Conservation (phyloP, 2,329 filamentous ascomycete species). For the Cladosporium austrohemisphaericum region DNA sequence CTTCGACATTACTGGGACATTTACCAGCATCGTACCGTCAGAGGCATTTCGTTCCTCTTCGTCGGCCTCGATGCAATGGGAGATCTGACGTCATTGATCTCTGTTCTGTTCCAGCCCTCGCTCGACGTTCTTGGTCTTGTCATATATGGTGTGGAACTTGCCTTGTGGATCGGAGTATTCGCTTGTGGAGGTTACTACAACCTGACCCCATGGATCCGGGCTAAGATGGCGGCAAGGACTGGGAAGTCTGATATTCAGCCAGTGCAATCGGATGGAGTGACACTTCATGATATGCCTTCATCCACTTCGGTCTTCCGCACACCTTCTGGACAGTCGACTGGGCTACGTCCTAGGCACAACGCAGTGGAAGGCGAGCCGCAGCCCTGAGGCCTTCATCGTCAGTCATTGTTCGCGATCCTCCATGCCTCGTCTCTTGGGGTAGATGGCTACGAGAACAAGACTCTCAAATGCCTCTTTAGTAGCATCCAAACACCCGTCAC, state of each 20-base stretch:
- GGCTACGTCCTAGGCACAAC: conserved; percentile 23
- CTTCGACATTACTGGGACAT: conserved; percentile 68
- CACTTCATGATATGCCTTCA: conserved; percentile 51
- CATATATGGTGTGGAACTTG: conserved; percentile 64
- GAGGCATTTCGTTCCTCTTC: conserved; percentile 70
- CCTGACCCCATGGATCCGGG: conserved; percentile 54
- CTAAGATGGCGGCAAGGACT: conserved; percentile 29
- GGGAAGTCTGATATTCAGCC: conserved; percentile 1
- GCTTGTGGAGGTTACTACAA: conserved; percentile 64
- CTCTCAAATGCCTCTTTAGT: no score
- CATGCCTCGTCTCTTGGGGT: no score
- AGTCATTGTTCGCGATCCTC: no score
- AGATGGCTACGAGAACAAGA: background rate
- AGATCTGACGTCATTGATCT: conserved; percentile 63
- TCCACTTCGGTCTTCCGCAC: conserved; percentile 64
- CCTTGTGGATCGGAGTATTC: conserved; percentile 65
- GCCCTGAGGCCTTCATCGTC: conserved; percentile 9
- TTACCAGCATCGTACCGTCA: conserved; percentile 60
- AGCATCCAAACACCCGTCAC: no score
- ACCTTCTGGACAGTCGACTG: conserved; percentile 40
- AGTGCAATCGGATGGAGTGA: conserved; percentile 26
- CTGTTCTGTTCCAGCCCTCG: conserved; percentile 58
- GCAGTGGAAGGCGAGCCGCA: conserved; percentile 2
- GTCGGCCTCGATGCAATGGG: conserved; percentile 66
- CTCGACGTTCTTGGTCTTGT: conserved; percentile 61